Base-by-base conservation (phyloP, 495 filamentous ascomycete species). In the Parathielavia hyrcaniae region DNA sequence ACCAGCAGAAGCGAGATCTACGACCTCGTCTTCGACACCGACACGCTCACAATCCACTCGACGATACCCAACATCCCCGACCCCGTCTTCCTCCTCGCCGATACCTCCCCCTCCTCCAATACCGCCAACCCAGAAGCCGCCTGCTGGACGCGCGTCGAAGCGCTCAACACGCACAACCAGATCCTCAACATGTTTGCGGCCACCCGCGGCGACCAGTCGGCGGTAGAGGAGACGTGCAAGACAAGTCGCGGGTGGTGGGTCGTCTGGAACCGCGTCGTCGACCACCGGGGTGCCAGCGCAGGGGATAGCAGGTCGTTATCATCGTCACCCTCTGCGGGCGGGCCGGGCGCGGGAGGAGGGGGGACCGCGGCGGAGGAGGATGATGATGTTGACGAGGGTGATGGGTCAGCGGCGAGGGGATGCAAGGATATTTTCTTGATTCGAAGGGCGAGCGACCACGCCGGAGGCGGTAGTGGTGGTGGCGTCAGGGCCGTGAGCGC, bases 201-300 rank as follows among this genome's bases (percentile, higher is more conserved):
- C 32, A 89, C 88, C 19, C 78, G 80, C 13, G 72, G 74, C 17
- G 73, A 81, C 12, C 62, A 73, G 1, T 69, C 77, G 14, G 90
- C 92, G 64, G 68, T 86, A 8, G 95, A 97, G 71, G 75, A 88
- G n/a, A 97, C 88, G 13, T 88, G 85, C 71, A 95, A 96, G 77
- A 97, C 91, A 6, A 87, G 77, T 48, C 81, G 91, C 11, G 91
- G 91, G 1, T 98, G 92, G 91, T 98, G 95, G 93, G 78, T 97
- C 30, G 88, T 97, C 50, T 97, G 95, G 91, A 90, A 88, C 52
- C 79, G 87, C 10, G 74, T 84, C 11, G 3, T 36, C 26, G 30
- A 36, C 40, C 41, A 44, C 36, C 20, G 14, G 16, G 26, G 0
- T 50, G 41, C 43, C 40, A 14, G 62, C 7, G 7, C 49, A 11